phyloP scores from a whole-genome alignment of 2,329 filamentous ascomycete species.

The Penicillium griseofulvum region DNA sequence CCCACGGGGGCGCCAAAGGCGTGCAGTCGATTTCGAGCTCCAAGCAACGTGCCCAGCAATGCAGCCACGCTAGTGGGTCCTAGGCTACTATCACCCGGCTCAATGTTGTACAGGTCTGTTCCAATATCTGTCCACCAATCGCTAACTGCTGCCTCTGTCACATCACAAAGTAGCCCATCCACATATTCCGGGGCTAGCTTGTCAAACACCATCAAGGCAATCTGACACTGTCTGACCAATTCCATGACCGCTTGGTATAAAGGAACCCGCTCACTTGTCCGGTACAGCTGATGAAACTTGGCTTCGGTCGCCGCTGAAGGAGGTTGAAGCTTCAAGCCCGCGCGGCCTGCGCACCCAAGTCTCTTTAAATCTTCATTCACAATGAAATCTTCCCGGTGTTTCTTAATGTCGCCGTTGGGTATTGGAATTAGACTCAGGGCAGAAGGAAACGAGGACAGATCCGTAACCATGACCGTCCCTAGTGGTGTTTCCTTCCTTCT shows the following conservation, averaged over 20 bases:
- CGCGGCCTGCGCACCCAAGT: slow-evolving; percentile 84
- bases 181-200: slow-evolving; percentile 85
- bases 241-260: slow-evolving; percentile 78
- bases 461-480: slow-evolving; percentile 89
- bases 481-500: slow-evolving; percentile 76
- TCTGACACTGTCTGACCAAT: slow-evolving; percentile 86
- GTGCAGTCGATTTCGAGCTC: slow-evolving; percentile 83
- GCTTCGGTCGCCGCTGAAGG: slow-evolving; percentile 79
- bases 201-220: slow-evolving; percentile 81
- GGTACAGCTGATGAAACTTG: slow-evolving; percentile 90
- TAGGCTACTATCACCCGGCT: slow-evolving; percentile 87
- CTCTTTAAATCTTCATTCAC: slow-evolving; percentile 94
- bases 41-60: slow-evolving; percentile 81
- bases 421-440: slow-evolving; percentile 88
- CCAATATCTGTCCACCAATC: slow-evolving; percentile 98
- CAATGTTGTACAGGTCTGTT: slow-evolving; percentile 84
- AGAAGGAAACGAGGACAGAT: slow-evolving; percentile 87
- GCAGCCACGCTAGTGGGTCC: slow-evolving; percentile 90
- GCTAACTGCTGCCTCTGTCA: slow-evolving; percentile 83
- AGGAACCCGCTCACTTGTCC: slow-evolving; percentile 76
- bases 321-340: slow-evolving; percentile 74
- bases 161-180: slow-evolving; percentile 87
- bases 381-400: slow-evolving; percentile 79
- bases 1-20: slow-evolving; percentile 78
- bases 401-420: slow-evolving; percentile 78